Conservation (phyloP, 495 filamentous ascomycete genomes). For the Penicillium tannophilum region DNA sequence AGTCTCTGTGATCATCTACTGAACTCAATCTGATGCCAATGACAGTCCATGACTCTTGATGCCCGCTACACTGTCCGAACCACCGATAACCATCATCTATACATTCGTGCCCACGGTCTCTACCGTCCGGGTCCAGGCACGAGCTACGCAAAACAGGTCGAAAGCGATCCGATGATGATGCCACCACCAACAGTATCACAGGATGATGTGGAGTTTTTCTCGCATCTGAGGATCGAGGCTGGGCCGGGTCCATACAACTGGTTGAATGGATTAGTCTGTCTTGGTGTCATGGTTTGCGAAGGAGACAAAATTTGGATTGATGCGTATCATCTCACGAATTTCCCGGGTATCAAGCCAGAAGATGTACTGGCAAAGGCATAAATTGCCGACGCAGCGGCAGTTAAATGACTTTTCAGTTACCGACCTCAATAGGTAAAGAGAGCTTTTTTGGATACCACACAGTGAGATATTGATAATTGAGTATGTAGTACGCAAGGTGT, state of each 20-base stretch:
- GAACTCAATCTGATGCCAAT: neutral
- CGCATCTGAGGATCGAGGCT: conserved; percentile 33
- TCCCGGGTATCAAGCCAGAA: conserved; percentile 31
- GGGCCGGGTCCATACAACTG: conserved; percentile 36
- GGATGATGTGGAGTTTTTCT: conserved; percentile 38
- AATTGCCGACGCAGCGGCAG: conserved; percentile 3
- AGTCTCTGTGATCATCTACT: neutral
- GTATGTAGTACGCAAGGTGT: too few species aligned
- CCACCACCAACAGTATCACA: conserved; percentile 29
- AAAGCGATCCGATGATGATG: conserved; percentile 13
- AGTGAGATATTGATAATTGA: too few species aligned
- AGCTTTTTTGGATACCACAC: too few species aligned
- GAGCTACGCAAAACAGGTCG: conserved; percentile 31
- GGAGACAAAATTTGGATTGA: conserved; percentile 37
- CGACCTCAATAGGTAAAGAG: neutral
- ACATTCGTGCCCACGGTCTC: conserved; percentile 36
- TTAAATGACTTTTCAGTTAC: conserved; percentile 5
- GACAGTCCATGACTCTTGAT: conserved; percentile 38
- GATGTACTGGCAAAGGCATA: conserved; percentile 28
- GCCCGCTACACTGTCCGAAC: conserved; percentile 36
- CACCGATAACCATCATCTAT: conserved; percentile 28
- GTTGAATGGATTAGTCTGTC: conserved; percentile 36
- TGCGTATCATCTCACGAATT: conserved; percentile 39
- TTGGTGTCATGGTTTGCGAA: conserved; percentile 37
- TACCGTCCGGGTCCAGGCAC: conserved; percentile 38